Evolutionary conservation across 495 filamentous ascomycete genomes (phyloP), one percentile per base, ranked within the genome.

Genomic region (Penicillium psychrofluorescens): DNA sequence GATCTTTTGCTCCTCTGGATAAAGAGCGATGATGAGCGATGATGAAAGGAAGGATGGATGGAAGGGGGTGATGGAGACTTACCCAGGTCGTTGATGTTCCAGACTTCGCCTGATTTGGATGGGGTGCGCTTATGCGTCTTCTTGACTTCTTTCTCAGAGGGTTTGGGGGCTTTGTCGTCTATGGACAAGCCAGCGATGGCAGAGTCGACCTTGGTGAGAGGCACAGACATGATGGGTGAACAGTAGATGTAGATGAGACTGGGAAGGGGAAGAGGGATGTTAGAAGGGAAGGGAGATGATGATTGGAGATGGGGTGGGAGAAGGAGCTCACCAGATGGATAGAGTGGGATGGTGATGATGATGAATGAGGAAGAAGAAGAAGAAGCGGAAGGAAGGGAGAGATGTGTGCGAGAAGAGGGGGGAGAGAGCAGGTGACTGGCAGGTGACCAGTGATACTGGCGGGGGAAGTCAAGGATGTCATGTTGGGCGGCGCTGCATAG

Each of bases 71-170:
- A 12, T 1, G 11, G 7, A 7, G 37, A 64, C 80, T 58, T 72
- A 95, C 89, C 84, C 49, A 95, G 72, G 50, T 95, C 90, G 52
- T 78, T 79, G 71, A 95, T 88, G 64, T 86, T 94, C 67, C 70
- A 82, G 42, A 94, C 79, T 44, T 81, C 84, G 41, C 77, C 67
- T 29, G 68, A 71, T 48, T 74, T 80, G 13, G 85, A 88, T 54
- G 85, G 85, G 40, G 69, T 66, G 51, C 88, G 77, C 51, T 79
- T 73, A 58, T 84, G 80, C 31, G 66, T 68, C 48, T 69, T 74
- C 65, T 77, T 75, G 41, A 64, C 59, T 48, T 64, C 60, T 50
- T 68, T 66, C 49, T 66, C 58, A 12, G 45, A 49, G 40, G 56
- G 16, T 28, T 37, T 45, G 11, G 59, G 51, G 33, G 61, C 51